A percentile compares a stretch with the other conserved stretches of the same genome.
Evolutionary conservation across 208 protist genomes (phyloP).

Genomic region (Leishmania amazonensis): DNA sequence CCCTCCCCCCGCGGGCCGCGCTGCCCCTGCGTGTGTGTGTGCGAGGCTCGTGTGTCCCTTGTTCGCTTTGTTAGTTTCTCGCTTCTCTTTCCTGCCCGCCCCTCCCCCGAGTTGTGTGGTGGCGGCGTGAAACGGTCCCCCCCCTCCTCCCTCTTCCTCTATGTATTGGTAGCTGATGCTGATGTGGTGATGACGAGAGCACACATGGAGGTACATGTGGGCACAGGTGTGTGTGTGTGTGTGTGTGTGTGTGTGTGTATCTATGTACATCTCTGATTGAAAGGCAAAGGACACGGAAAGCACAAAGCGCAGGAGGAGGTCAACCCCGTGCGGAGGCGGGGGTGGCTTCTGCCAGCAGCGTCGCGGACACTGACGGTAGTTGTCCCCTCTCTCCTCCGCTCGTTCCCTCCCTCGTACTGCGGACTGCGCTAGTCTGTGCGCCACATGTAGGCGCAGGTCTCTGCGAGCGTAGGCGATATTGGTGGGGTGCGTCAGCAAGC

Average conservation of each 20-base stretch:
- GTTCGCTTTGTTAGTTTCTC: neutral
- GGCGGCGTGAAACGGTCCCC: neutral
- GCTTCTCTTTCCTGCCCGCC: neutral
- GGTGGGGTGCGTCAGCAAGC: neutral
- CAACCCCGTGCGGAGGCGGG: neutral
- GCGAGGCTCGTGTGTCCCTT: neutral
- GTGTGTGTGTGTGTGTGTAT: slow-evolving; percentile 1
- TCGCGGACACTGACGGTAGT: neutral
- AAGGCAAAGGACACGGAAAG: neutral
- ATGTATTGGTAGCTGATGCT: slow-evolving; percentile 2
- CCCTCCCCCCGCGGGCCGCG: neutral
- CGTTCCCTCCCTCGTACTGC: neutral
- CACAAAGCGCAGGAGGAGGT: neutral
- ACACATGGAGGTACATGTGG: neutral
- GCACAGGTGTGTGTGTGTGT: slow-evolving; percentile 5
- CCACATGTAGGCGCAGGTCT: neutral
- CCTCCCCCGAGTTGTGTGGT: neutral
- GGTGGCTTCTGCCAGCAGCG: neutral
- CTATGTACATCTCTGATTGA: slow-evolving; percentile 13
- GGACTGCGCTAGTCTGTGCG: neutral
- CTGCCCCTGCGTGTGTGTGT: neutral
- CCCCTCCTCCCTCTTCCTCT: neutral
- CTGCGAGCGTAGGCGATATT: neutral
- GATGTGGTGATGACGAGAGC: neutral
- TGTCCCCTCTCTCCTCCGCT: neutral